phyloP scores from a whole-genome alignment of 768 basidiomycete genomes.

The Trametes cinnabarina region DNA sequence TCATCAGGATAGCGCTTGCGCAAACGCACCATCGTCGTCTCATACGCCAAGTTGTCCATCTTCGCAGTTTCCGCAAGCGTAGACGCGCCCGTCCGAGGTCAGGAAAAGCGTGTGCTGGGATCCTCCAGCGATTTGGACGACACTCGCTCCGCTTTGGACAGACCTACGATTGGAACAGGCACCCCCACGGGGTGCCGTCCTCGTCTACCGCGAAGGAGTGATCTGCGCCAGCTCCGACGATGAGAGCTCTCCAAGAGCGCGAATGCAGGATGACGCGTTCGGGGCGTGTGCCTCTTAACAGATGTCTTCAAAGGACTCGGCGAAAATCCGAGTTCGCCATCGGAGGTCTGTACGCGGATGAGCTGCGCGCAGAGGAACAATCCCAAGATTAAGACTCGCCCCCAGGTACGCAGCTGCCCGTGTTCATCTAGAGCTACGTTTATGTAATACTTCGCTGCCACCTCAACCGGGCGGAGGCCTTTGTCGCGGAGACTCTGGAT shows the following conservation, averaged over 20 bases:
- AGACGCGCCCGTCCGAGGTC: conserved; percentile 76
- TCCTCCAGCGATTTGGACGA: conserved; percentile 77
- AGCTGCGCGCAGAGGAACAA: neutral
- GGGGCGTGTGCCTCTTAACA: conserved; percentile 40
- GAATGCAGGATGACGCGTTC: conserved; percentile 38
- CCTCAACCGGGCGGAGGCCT: conserved; percentile 40
- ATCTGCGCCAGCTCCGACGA: conserved; percentile 41
- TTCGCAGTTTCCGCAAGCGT: conserved; percentile 77
- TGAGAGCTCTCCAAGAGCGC: conserved; percentile 33
- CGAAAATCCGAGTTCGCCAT: conserved; percentile 34
- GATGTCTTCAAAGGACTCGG: conserved; percentile 39
- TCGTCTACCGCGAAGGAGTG: conserved; percentile 47
- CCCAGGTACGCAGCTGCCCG: conserved; percentile 45
- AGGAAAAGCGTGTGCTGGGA: conserved; percentile 87
- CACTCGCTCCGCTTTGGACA: conserved; percentile 46
- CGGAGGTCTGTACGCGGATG: conserved; percentile 6
- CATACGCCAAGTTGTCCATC: conserved; percentile 72
- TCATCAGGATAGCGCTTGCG: no score
- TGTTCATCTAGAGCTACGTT: conserved; percentile 38
- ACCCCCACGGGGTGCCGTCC: conserved; percentile 44
- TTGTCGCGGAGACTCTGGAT: conserved; percentile 32
- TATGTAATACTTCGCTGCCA: conserved; percentile 42
- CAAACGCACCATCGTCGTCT: no score
- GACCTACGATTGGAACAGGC: conserved; percentile 54
- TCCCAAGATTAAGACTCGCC: conserved; percentile 29